These are phyloP conservation scores for Nitzschia sp. DNA, from an alignment of 108 stramenopile genomes.

Conservation along the genomic window DNA sequence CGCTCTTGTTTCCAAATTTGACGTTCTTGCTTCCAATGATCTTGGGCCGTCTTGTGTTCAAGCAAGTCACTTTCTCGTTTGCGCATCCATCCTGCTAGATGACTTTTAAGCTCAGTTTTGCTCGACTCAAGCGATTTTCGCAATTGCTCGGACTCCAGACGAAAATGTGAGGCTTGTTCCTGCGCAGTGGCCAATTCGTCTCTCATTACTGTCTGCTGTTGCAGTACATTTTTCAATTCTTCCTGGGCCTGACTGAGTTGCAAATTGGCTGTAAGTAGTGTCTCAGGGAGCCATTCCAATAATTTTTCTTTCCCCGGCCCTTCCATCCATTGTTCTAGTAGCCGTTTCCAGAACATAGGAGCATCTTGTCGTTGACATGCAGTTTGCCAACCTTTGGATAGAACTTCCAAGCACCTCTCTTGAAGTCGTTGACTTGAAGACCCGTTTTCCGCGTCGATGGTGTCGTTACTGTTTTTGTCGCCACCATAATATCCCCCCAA, in stretches of 20 bases:
- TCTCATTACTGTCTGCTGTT: neutral
- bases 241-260: neutral
- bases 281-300: neutral
- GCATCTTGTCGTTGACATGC: neutral
- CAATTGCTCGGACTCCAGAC: neutral
- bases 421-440: neutral
- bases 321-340: neutral
- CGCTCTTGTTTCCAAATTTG: constrained; percentile 13
- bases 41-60: neutral
- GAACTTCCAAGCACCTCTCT: constrained; percentile 1
- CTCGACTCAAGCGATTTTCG: neutral
- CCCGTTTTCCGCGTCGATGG: no score
- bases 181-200: neutral
- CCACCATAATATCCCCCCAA: neutral
- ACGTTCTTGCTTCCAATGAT: constrained; percentile 13
- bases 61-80: constrained; percentile 6
- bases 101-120: constrained; percentile 4
- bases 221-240: neutral
- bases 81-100: constrained; percentile 1
- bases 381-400: neutral
- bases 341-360: neutral
- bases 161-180: neutral
- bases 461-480: neutral
- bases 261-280: neutral
- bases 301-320: neutral